Conservation (phyloP, 768 basidiomycete genomes). For the Kwoniella sp. region DNA sequence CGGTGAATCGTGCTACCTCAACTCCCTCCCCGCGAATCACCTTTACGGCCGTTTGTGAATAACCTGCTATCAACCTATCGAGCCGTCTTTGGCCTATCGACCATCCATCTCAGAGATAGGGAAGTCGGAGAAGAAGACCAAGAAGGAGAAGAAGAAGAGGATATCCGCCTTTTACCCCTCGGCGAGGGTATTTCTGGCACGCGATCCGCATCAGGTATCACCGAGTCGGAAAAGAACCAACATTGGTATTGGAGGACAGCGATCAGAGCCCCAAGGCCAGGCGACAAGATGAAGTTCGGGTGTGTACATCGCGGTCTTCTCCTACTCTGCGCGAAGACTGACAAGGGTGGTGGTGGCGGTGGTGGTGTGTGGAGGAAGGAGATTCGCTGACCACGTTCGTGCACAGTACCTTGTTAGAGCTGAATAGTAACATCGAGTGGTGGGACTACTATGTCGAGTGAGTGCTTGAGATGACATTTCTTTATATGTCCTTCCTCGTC, state of each 20-base stretch:
- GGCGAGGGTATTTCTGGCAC: slow-evolving; percentile 1
- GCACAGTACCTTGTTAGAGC: slow-evolving; percentile 52
- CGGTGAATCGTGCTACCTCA: slow-evolving; percentile 18
- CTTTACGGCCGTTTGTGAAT: background rate
- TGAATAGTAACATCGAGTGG: slow-evolving; percentile 58
- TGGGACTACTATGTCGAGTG: slow-evolving; percentile 57
- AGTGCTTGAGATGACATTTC: slow-evolving; percentile 12
- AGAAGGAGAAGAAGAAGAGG: slow-evolving; percentile 8
- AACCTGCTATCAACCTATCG: background rate
- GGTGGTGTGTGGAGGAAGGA: background rate
- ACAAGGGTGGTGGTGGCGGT: background rate
- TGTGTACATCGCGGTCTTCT: slow-evolving; percentile 21
- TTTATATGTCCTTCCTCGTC: background rate
- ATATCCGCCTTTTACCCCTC: slow-evolving; percentile 24
- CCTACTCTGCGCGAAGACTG: background rate
- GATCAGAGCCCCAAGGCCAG: slow-evolving; percentile 22
- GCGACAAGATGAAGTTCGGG: slow-evolving; percentile 56
- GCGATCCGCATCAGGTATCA: background rate
- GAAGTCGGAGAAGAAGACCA: slow-evolving; percentile 1
- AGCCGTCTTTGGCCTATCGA: background rate
- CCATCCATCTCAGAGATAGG: background rate
- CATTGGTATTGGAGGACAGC: too few species aligned
- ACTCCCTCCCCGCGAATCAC: background rate
- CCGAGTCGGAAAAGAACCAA: too few species aligned
- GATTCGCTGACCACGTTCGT: slow-evolving; percentile 4